Evolutionary conservation across 1,284 basidiomycete species (phyloP).

Genomic region (Calocybe gambosa): DNA sequence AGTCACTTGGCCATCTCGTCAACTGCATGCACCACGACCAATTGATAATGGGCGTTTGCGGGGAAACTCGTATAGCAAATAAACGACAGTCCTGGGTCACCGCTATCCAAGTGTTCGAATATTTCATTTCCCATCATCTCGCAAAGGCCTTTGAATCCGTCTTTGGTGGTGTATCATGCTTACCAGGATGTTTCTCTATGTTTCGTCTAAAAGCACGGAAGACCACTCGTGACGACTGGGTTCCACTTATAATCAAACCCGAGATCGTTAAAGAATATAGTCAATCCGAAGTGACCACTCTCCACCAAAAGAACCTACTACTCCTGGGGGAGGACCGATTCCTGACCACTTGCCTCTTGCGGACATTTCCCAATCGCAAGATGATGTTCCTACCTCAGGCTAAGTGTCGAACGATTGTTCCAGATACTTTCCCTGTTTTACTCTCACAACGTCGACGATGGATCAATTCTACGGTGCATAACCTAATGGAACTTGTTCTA

Average conservation of each 20-base stretch:
- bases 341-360: slow-evolving; percentile 89
- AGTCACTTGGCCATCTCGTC: slow-evolving; percentile 82
- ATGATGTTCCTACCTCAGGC: slow-evolving; percentile 99
- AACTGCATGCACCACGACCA: slow-evolving; percentile 99
- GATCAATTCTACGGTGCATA: slow-evolving; percentile 99
- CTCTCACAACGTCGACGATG: slow-evolving; percentile 96
- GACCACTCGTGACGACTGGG: slow-evolving; percentile 88
- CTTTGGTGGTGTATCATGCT: slow-evolving; percentile 98
- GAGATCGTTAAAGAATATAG: slow-evolving; percentile 98
- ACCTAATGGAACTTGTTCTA: slow-evolving; percentile 97
- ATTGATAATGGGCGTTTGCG: slow-evolving; percentile 98
- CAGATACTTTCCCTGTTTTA: slow-evolving; percentile 90
- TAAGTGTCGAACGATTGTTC: slow-evolving; percentile 91
- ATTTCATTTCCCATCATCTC: slow-evolving; percentile 98
- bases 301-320: slow-evolving; percentile 98
- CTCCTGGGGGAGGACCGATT: slow-evolving; percentile 98
- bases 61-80: slow-evolving; percentile 98
- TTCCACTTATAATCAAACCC: slow-evolving; percentile 95
- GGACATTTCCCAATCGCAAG: slow-evolving; percentile 97
- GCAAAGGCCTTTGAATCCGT: slow-evolving; percentile 99
- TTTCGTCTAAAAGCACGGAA: slow-evolving; percentile 95
- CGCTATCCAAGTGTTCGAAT: slow-evolving; percentile 96
- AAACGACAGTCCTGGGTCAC: slow-evolving; percentile 98
- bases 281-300: slow-evolving; percentile 86
- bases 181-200: slow-evolving; percentile 99